A percentile compares a stretch with the other conserved stretches of the same genome.
These are phyloP conservation scores for Tylopilus felleus DNA, from an alignment of 768 basidiomycete genomes.

Conservation along the genomic window DNA sequence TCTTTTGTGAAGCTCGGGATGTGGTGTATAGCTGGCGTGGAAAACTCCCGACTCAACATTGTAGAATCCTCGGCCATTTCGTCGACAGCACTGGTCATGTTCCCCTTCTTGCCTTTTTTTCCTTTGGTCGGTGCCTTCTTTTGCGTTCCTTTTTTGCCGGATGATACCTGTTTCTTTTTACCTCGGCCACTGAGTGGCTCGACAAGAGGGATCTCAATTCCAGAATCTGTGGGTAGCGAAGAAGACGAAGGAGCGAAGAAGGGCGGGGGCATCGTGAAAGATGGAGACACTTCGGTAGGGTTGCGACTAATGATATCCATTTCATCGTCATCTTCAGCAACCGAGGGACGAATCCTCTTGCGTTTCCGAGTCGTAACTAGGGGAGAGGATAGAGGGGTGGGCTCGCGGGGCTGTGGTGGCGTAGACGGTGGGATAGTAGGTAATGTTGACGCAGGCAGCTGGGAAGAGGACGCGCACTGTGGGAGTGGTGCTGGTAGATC, in stretches of 20 bases:
- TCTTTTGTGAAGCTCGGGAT: background rate
- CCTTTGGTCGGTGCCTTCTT: slow-evolving; percentile 18
- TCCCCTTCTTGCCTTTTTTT: slow-evolving; percentile 31
- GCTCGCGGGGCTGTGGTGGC: slow-evolving; percentile 21
- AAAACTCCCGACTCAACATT: slow-evolving; percentile 1
- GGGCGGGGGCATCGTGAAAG: slow-evolving; percentile 35
- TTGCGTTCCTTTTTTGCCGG: slow-evolving; percentile 24
- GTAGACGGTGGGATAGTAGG: slow-evolving; percentile 26
- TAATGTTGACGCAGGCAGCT: slow-evolving; percentile 34
- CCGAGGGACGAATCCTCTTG: slow-evolving; percentile 16
- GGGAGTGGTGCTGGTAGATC: slow-evolving; percentile 35
- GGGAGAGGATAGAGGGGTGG: slow-evolving; percentile 27
- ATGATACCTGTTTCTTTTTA: slow-evolving; percentile 9
- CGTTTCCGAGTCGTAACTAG: slow-evolving; percentile 22
- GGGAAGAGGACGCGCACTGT: slow-evolving; percentile 22
- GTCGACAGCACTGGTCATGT: slow-evolving; percentile 5
- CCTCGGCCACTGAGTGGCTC: slow-evolving; percentile 2
- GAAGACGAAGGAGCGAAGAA: slow-evolving; percentile 50
- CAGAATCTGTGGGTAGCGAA: slow-evolving; percentile 23
- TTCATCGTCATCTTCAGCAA: slow-evolving; percentile 12
- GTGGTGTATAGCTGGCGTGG: background rate
- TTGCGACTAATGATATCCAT: slow-evolving; percentile 10
- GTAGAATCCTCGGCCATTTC: slow-evolving; percentile 5
- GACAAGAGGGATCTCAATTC: slow-evolving; percentile 25
- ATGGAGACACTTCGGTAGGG: background rate